Conservation (phyloP, 345 rosid species). For the Barbarea vulgaris region DNA sequence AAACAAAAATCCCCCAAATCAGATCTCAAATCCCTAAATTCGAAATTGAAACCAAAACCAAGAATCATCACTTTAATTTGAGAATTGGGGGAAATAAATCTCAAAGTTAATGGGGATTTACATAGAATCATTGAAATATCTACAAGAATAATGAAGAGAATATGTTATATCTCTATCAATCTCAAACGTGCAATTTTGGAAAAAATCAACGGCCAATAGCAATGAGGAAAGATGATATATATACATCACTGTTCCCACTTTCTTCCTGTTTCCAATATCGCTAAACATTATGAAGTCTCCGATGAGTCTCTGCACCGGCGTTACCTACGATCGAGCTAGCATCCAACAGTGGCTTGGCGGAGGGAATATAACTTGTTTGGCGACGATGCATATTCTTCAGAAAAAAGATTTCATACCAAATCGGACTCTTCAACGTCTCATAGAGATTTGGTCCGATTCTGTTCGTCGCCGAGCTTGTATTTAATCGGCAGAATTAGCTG, state of each 20-base stretch:
- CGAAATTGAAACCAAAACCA: too few relatives aligned
- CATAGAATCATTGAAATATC: too few relatives aligned
- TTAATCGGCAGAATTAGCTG: constrained; percentile 28
- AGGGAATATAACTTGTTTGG: constrained; percentile 88
- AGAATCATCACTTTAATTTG: too few relatives aligned
- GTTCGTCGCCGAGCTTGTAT: constrained; percentile 38
- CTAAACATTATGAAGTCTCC: constrained; percentile 95
- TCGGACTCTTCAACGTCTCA: constrained; percentile 74
- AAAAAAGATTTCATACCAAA: constrained; percentile 77
- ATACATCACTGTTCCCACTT: constrained; percentile 69
- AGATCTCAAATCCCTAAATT: too few relatives aligned
- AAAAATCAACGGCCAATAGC: constrained; percentile 25
- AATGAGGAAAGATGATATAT: constrained; percentile 65
- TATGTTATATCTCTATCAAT: too few relatives aligned
- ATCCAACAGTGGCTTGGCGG: constrained; percentile 91
- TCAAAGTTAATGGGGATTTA: too few relatives aligned
- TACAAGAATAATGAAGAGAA: too few relatives aligned
- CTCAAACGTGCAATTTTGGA: too few relatives aligned
- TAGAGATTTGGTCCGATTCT: constrained; percentile 80
- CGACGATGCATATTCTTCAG: constrained; percentile 91
- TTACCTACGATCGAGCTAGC: constrained; percentile 89
- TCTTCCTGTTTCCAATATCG: constrained; percentile 87
- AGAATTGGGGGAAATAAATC: too few relatives aligned
- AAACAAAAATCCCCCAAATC: too few relatives aligned
- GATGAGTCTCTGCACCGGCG: constrained; percentile 94